Conservation (phyloP, 768 basidiomycete species). For the Kwoniella shandongensis region DNA sequence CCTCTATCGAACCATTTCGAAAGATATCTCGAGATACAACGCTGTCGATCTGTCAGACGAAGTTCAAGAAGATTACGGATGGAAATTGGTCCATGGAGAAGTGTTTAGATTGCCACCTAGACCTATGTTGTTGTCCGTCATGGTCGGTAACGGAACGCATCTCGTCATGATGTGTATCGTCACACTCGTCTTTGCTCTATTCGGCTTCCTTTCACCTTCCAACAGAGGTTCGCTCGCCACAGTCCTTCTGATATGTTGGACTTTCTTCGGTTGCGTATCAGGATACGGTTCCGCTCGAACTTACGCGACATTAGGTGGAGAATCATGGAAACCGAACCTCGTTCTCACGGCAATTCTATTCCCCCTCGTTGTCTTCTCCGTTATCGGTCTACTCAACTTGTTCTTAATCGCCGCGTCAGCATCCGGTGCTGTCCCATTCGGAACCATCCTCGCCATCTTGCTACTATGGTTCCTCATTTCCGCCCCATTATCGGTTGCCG, state of each 20-base stretch:
- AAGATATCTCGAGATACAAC: conserved; percentile 95
- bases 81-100: conserved; percentile 96
- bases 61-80: conserved; percentile 96
- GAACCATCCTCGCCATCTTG: conserved; percentile 84
- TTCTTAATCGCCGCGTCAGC: conserved; percentile 81
- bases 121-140: conserved; percentile 74
- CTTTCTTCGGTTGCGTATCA: conserved; percentile 85
- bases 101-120: conserved; percentile 82
- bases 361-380: conserved; percentile 76
- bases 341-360: conserved; percentile 85
- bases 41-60: conserved; percentile 90
- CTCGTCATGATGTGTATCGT: conserved; percentile 81
- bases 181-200: conserved; percentile 85
- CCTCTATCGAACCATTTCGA: conserved; percentile 76
- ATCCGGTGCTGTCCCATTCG: conserved; percentile 94
- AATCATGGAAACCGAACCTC: conserved; percentile 73
- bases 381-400: conserved; percentile 87
- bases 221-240: conserved; percentile 93
- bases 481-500: conserved; percentile 80
- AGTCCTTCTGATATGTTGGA: conserved; percentile 92
- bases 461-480: conserved; percentile 92
- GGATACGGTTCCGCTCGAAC: conserved; percentile 85
- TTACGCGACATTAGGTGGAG: conserved; percentile 76
- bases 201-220: conserved; percentile 92
- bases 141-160: conserved; percentile 89